Base-by-base conservation (phyloP, 371 early-diverging fungal genomes). In the Lichtheimia corymbifera region DNA sequence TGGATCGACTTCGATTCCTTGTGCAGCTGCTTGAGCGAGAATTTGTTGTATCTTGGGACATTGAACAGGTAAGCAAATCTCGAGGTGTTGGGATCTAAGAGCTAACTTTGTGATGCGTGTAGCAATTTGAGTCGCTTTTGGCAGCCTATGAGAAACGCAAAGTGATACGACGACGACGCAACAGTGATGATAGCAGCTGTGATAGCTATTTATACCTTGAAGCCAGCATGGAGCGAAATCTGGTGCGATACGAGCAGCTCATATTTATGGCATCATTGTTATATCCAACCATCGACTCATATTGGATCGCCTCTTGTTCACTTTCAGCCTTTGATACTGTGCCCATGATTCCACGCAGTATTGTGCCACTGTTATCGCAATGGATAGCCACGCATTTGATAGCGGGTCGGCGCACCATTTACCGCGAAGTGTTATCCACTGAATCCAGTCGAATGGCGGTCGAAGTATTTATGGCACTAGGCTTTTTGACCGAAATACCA, bases 311-410 rank as follows among this genome's bases (percentile, higher is more conserved):
- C 2, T 77, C 82, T 1, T 81, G 82, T 28, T 81, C 82, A 0
- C 57, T 81, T 15, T 81, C 82, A n/a, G 82, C 78, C 1, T 58
- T 81, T 18, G 82, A 77, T 49, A 72, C 67, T 7, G 78, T 81
- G 0, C 82, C 82, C 4, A 77, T 74, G 66, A 42, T 81, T 12
- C 82, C 82, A 14, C 63, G 78, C 0, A 72, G 78, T 30, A 76
- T 77, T 53, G 72, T 77, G 2, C 81, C 81, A 28, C 55, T 73
- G 15, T 58, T 80, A 1, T 59, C 71, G 0, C 81, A 80, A 55
- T 80, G 81, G 81, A 80, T 80, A 53, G 81, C 81, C 0, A 77
- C 81, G 0, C 81, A 80, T 59, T 51, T 80, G 28, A 75, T 80
- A 25, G 71, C 74, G 0, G 76, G 77, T 25, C 65, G 81, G 22